phyloP scores from a whole-genome alignment of 202 grass and related monocot genomes.

The Brachypodium distachyon region DNA sequence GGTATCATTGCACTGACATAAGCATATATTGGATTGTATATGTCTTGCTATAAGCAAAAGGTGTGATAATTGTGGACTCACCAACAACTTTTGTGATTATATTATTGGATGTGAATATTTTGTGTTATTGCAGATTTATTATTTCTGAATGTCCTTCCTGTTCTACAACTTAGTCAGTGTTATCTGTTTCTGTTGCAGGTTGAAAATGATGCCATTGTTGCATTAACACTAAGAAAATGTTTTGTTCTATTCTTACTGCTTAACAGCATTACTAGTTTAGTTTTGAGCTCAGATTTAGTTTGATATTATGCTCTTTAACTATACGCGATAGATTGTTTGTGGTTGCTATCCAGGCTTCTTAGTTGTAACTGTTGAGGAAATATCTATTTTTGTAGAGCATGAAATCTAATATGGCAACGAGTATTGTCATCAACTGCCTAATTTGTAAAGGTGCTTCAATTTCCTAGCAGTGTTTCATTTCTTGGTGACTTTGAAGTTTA shows the following conservation, averaged over 20 bases:
- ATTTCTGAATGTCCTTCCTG: background rate
- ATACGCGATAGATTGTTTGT: background rate
- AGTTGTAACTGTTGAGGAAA: background rate
- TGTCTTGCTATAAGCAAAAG: background rate
- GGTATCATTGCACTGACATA: slow-evolving; percentile 23
- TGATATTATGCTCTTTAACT: background rate
- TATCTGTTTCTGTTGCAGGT: slow-evolving; percentile 30
- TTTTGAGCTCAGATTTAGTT: background rate
- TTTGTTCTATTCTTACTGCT: background rate
- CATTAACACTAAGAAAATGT: slow-evolving; percentile 75
- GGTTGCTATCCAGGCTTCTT: background rate
- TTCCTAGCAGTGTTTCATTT: background rate
- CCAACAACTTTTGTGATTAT: background rate
- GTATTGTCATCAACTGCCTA: background rate
- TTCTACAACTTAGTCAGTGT: background rate
- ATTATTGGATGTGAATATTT: background rate
- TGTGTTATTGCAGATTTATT: background rate
- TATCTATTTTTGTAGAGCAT: too few relatives aligned
- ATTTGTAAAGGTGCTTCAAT: background rate
- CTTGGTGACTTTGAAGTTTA: background rate
- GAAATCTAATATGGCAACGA: background rate
- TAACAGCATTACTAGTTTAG: background rate
- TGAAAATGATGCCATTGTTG: slow-evolving; percentile 72
- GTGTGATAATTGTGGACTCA: background rate
- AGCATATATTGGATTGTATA: background rate